Conservation (phyloP, 2,329 filamentous ascomycete species). For the Alternaria infectoria region DNA sequence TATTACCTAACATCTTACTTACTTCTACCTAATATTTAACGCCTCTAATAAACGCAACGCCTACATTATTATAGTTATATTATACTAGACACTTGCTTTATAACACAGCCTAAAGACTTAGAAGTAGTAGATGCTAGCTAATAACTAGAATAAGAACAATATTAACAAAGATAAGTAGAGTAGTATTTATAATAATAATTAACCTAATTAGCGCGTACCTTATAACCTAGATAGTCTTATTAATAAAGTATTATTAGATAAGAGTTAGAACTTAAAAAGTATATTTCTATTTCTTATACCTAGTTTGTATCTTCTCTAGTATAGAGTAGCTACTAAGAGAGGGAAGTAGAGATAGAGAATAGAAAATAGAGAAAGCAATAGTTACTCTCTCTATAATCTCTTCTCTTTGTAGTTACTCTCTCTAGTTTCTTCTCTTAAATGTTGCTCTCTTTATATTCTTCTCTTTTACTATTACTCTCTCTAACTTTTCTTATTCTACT, state of each 20-base stretch:
- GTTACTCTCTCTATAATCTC: background rate
- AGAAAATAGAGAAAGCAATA: background rate
- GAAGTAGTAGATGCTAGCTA: too few relatives aligned
- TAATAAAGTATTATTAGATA: background rate
- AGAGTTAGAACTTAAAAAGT: background rate
- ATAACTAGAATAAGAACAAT: background rate
- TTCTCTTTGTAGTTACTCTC: background rate
- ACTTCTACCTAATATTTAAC: background rate
- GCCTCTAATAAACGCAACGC: background rate
- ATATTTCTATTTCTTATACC: background rate
- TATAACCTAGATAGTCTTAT: background rate
- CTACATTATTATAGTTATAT: background rate
- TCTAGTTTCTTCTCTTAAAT: background rate
- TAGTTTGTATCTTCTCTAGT: too few relatives aligned
- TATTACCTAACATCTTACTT: background rate
- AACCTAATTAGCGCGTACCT: background rate
- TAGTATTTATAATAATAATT: background rate
- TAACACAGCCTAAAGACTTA: background rate
- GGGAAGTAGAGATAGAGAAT: background rate
- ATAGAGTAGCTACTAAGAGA: background rate
- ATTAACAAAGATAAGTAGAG: background rate
- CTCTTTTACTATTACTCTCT: background rate
- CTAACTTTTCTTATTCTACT: background rate
- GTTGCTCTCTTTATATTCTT: background rate
- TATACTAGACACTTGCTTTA: background rate